Evolutionary conservation across 1,139 yeast species (phyloP).

Genomic region (Geotrichum cucujoidarum): DNA sequence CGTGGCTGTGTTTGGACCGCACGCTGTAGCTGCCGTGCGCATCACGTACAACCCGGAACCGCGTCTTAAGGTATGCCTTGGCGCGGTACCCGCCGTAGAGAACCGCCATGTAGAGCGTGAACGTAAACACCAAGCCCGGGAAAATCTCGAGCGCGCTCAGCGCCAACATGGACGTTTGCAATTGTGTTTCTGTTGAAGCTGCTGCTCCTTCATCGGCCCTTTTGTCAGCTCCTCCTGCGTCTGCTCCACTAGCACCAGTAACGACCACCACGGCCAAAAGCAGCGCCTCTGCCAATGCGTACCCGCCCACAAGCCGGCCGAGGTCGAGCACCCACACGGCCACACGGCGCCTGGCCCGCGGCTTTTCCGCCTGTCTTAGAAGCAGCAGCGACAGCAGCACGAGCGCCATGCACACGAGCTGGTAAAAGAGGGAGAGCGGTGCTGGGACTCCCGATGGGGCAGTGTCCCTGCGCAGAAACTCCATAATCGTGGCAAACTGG

Average conservation of each 20-base stretch:
- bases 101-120: constrained; percentile 14
- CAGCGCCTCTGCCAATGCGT: constrained; percentile 16
- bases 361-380: constrained; percentile 4
- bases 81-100: constrained; percentile 13
- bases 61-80: constrained; percentile 6
- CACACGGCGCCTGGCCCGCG: constrained; percentile 9
- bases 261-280: constrained; percentile 12
- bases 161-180: constrained; percentile 8
- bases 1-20: constrained; percentile 1
- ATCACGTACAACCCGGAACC: constrained; percentile 9
- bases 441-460: too few relatives aligned
- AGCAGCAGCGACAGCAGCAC: constrained; percentile 3
- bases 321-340: constrained; percentile 21
- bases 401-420: neutral
- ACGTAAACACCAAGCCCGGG: constrained; percentile 21
- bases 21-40: neutral
- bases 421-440: neutral
- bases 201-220: neutral
- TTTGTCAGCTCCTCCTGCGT: neutral
- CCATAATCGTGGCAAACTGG: too few relatives aligned
- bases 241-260: neutral
- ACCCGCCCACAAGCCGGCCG: constrained; percentile 12
- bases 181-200: neutral
- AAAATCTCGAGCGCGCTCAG: constrained; percentile 20
- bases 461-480: too few relatives aligned